Conservation (phyloP, 169 alveolate species). For the Babesia divergens region DNA sequence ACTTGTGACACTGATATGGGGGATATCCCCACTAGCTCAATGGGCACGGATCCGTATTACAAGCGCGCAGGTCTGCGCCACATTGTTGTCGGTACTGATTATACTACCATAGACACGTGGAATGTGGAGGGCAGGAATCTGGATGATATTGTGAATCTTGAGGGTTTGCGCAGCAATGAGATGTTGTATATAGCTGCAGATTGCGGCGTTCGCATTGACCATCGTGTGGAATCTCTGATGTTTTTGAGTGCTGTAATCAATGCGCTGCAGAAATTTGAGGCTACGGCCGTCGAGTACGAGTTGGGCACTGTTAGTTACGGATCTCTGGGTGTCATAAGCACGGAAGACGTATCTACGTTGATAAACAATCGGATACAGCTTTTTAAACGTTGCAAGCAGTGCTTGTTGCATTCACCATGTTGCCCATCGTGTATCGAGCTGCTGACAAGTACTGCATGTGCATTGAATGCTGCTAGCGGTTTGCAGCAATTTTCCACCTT, state of each 20-base stretch:
- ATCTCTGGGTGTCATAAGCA: conserved; percentile 31
- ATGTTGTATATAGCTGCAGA: conserved; percentile 36
- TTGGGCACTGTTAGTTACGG: conserved; percentile 47
- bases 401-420: conserved; percentile 31
- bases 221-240: conserved; percentile 48
- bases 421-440: conserved; percentile 35
- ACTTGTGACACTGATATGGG: too few relatives aligned
- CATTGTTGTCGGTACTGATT: conserved; percentile 13
- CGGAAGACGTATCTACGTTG: conserved; percentile 2
- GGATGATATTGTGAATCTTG: not conserved
- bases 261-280: conserved; percentile 52
- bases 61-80: not conserved
- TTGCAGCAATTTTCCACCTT: conserved; percentile 56
- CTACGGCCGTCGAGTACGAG: conserved; percentile 43
- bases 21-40: not conserved
- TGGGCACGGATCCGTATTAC: not conserved
- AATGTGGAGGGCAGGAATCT: not conserved
- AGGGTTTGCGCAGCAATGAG: conserved; percentile 9
- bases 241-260: conserved; percentile 13
- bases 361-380: conserved; percentile 15
- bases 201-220: conserved; percentile 10
- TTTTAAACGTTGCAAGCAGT: conserved; percentile 30
- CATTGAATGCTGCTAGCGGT: conserved; percentile 26
- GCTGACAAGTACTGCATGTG: conserved; percentile 37
- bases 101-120: not conserved